A percentile compares a stretch with the other conserved stretches of the same genome.
Conservation (phyloP, 495 filamentous ascomycete species). For the Penicillium maclennaniae region DNA sequence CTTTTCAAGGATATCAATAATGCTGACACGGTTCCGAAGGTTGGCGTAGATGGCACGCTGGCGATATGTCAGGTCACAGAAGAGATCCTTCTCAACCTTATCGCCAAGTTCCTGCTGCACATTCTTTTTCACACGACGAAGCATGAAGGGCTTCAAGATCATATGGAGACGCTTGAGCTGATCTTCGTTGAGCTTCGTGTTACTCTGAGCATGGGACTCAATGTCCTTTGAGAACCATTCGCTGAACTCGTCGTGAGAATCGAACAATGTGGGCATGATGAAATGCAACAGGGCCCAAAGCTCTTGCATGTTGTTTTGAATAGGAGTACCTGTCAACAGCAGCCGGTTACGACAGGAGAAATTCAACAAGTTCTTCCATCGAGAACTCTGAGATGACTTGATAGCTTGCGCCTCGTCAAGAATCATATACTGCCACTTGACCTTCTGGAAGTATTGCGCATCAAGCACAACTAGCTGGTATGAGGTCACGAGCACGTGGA, state of each 20-base stretch:
- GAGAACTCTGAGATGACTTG: constrained; percentile 93
- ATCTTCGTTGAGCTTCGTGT: constrained; percentile 97
- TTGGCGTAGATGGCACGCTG: constrained; percentile 93
- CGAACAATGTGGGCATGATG: constrained; percentile 98
- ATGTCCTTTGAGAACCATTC: constrained; percentile 99
- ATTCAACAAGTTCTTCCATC: constrained; percentile 92
- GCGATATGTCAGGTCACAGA: constrained; percentile 95
- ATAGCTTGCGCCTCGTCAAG: constrained; percentile 98
- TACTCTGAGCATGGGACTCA: constrained; percentile 95
- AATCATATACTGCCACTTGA: constrained; percentile 99
- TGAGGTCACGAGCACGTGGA: constrained; percentile 94
- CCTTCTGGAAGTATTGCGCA: constrained; percentile 95
- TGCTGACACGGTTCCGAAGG: constrained; percentile 91
- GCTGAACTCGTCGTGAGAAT: constrained; percentile 98
- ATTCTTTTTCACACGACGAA: constrained; percentile 98
- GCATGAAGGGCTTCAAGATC: constrained; percentile 99
- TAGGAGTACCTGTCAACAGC: constrained; percentile 91
- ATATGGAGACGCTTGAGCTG: constrained; percentile 95
- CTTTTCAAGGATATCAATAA: constrained; percentile 98
- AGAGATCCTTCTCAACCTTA: constrained; percentile 95
- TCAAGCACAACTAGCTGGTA: constrained; percentile 97
- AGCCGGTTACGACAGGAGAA: constrained; percentile 96
- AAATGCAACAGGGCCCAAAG: constrained; percentile 97
- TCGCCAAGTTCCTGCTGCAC: constrained; percentile 98
- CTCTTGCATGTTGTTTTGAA: constrained; percentile 99